Conservation (phyloP, 352 stramenopile species). For the Globisporangium paddicum region DNA sequence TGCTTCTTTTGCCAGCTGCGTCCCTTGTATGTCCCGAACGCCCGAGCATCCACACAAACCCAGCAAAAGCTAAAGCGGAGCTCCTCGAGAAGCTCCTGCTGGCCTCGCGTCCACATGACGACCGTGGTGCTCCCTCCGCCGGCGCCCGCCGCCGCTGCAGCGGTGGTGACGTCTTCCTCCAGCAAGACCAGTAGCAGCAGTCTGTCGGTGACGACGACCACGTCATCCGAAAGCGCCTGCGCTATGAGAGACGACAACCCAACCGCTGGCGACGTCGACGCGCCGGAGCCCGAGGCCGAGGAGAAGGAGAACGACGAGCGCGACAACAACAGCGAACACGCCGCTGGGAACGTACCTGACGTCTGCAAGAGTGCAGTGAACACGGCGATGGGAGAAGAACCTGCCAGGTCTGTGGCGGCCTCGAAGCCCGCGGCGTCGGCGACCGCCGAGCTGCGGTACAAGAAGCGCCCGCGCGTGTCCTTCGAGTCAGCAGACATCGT, state of each 20-base stretch:
- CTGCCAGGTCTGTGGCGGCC: not conserved
- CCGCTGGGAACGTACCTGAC: not conserved
- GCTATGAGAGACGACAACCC: not conserved
- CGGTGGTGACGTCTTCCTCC: conserved; percentile 12
- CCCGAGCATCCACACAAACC: not conserved
- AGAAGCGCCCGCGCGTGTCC: conserved; percentile 62
- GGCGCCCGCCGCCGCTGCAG: conserved; percentile 16
- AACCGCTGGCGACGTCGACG: not conserved
- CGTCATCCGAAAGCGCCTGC: not conserved
- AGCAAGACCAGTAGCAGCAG: conserved; percentile 15
- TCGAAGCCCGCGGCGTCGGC: conserved; percentile 5
- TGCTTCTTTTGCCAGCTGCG: conserved; percentile 1
- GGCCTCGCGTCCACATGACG: conserved; percentile 27
- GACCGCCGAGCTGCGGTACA: conserved; percentile 26
- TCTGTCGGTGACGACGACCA: conserved; percentile 14
- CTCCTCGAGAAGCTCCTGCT: not conserved
- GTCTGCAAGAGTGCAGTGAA: not conserved
- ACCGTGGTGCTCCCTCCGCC: conserved; percentile 43
- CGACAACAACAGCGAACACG: not conserved
- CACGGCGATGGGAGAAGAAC: not conserved
- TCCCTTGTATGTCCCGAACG: conserved; percentile 7
- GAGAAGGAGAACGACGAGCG: conserved; percentile 21
- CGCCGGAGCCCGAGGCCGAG: conserved; percentile 14
- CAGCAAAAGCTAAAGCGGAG: conserved; percentile 1
- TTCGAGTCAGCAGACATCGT: conserved; percentile 84